Evolutionary conservation across 2,329 filamentous ascomycete genomes (phyloP), one percentile per base, ranked within the genome.

Genomic region (Periconia sp.): DNA sequence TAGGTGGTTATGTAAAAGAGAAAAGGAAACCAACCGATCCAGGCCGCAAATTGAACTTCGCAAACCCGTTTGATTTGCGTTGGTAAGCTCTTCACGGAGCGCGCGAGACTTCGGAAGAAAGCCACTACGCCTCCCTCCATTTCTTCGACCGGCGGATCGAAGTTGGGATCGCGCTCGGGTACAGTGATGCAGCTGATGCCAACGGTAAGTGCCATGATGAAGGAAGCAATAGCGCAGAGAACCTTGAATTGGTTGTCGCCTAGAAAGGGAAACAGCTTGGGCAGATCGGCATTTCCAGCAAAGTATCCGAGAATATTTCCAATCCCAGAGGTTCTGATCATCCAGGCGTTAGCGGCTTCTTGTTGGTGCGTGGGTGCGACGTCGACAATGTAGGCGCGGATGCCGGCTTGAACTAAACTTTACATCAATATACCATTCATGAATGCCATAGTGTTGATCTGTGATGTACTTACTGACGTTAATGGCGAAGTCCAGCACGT

Each of bases 11-110:
- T 91, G 77, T 97, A 97, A 76, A 96, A 97, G 2, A 97, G 81
- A 72, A 96, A 92, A 1, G 92, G 92, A 66, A 97, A 97, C 85
- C 93, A 97, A 49, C 91, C 93, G 52, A 97, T 87, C 92, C 92
- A 97, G 6, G 91, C 91, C 56, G 87, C 92, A 65, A 79, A 76
- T 51, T 80, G 78, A 0, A 79, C 77, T 49, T 74, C 65, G 53
- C 92, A 97, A 37, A 97, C 91, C 58, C 85, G 87, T 57, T 83
- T 83, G 59, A 94, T 91, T 73, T 96, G 92, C 0, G 87, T 87
- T 1, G 93, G 92, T 7, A 97, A 80, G 40, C 86, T 83, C 64
- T 82, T 85, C 59, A 96, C 89, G 0, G 92, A 92, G 46, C 81
- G 83, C 70, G 89, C 87, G 2, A 96, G 86, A 63, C 86, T 84